Percentiles rank a stretch among this genome's conserved stretches.
Conservation (phyloP, 139 green algal genomes). For the Tetradesmus lagerheimii region DNA sequence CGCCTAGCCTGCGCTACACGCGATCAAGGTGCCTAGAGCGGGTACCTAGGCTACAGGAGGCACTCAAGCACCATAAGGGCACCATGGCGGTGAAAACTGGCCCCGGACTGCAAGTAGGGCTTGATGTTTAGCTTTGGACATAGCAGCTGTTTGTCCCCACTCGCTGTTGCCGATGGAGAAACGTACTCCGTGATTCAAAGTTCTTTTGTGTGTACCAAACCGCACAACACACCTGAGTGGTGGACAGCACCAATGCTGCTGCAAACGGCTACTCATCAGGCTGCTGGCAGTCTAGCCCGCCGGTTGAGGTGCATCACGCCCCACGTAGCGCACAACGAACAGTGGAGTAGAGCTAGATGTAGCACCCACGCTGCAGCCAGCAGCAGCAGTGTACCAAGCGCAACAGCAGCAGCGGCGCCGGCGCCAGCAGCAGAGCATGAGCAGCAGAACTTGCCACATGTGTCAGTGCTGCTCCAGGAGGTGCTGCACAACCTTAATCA, state of each 20-base stretch:
- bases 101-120: not conserved
- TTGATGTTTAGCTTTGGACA: conserved; percentile 5
- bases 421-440: not conserved
- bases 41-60: not conserved
- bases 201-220: not conserved
- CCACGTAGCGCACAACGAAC: not conserved
- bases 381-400: not conserved
- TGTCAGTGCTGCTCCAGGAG: conserved; percentile 76
- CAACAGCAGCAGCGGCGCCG: not conserved
- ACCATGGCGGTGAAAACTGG: not conserved
- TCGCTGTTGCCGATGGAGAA: no score
- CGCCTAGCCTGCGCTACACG: not conserved
- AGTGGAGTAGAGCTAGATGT: not conserved
- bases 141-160: not conserved
- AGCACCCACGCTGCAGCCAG: not conserved
- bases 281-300: not conserved
- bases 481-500: conserved; percentile 70
- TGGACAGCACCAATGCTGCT: not conserved
- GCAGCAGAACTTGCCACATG: conserved; percentile 25
- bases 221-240: no score
- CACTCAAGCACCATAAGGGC: not conserved
- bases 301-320: not conserved
- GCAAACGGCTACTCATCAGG: not conserved
- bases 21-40: not conserved
- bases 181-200: not conserved